A percentile compares a stretch with the other conserved stretches of the same genome.
These are phyloP conservation scores for Helenozyma rhizophorensis DNA, from an alignment of 805 yeast species.

Conservation along the genomic window DNA sequence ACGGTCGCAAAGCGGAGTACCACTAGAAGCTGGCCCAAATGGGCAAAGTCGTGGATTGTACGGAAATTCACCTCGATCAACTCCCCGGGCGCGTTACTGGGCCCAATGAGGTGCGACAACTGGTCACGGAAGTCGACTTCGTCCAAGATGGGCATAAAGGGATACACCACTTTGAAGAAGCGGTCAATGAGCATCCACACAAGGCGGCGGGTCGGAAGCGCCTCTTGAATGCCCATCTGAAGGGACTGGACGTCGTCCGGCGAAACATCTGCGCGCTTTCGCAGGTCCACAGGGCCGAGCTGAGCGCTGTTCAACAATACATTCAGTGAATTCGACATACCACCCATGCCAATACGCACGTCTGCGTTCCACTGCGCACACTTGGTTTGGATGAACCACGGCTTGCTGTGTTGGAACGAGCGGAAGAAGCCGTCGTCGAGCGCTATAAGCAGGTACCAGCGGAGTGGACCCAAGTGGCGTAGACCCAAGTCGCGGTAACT, in stretches of 20 bases:
- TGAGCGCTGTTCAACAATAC: too few species aligned
- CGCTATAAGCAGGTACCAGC: slow-evolving; percentile 1
- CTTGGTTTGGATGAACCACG: background rate
- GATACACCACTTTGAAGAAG: slow-evolving; percentile 35
- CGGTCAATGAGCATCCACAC: slow-evolving; percentile 55
- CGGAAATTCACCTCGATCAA: too few species aligned
- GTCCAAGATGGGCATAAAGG: slow-evolving; percentile 25
- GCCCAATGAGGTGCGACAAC: slow-evolving; percentile 13
- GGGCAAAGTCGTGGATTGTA: slow-evolving; percentile 14
- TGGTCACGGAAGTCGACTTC: slow-evolving; percentile 15
- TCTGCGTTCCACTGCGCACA: too few species aligned
- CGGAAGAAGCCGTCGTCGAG: slow-evolving; percentile 1
- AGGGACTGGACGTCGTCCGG: background rate
- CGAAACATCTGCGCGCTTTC: too few species aligned
- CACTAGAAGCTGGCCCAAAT: slow-evolving; percentile 25
- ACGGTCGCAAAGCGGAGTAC: slow-evolving; percentile 30
- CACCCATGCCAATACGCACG: too few species aligned
- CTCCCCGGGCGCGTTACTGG: slow-evolving; percentile 24
- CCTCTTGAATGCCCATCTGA: background rate
- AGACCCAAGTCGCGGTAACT: background rate
- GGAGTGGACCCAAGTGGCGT: slow-evolving; percentile 2
- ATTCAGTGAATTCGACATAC: too few species aligned
- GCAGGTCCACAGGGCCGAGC: background rate
- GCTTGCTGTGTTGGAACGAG: background rate
- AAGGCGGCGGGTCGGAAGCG: slow-evolving; percentile 19